Evolutionary conservation across 2,329 filamentous ascomycete genomes (phyloP).

Genomic region (Thermomyces lanuginosus): DNA sequence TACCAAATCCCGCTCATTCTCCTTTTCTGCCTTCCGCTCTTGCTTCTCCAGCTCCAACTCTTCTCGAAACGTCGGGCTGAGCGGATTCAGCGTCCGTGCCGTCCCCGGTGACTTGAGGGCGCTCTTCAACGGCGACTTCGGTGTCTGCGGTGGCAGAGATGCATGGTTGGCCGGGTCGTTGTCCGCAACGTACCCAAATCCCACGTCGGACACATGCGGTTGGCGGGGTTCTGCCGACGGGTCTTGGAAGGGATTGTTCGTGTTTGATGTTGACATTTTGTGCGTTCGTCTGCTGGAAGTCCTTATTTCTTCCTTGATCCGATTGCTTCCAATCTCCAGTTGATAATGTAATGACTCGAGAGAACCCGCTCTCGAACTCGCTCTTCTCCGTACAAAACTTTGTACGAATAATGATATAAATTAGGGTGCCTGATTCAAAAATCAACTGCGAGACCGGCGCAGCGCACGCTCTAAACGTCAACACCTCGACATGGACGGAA

Average conservation of each 20-base stretch:
- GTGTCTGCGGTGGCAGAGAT: conserved; percentile 40
- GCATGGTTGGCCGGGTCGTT: conserved; percentile 35
- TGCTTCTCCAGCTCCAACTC: conserved; percentile 75
- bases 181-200: conserved; percentile 73
- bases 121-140: conserved; percentile 71
- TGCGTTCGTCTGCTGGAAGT: too few species aligned
- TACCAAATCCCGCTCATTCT: conserved; percentile 79
- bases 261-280: too few species aligned
- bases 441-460: too few species aligned
- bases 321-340: conserved; percentile 12
- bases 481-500: too few species aligned
- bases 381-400: too few species aligned
- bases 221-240: conserved; percentile 35
- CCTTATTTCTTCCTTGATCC: too few species aligned
- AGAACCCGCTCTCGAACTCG: conserved; percentile 20
- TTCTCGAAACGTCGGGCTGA: conserved; percentile 84
- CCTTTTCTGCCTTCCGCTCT: conserved; percentile 64
- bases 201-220: conserved; percentile 58
- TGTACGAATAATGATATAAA: too few species aligned
- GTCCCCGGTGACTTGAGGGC: conserved; percentile 78
- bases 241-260: conserved; percentile 40
- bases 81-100: conserved; percentile 56
- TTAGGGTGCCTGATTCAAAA: too few species aligned
- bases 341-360: conserved; percentile 10
- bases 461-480: too few species aligned